Evolutionary conservation across 108 stramenopile genomes (phyloP).

Genomic region (Hondaea fermentalgiana): DNA sequence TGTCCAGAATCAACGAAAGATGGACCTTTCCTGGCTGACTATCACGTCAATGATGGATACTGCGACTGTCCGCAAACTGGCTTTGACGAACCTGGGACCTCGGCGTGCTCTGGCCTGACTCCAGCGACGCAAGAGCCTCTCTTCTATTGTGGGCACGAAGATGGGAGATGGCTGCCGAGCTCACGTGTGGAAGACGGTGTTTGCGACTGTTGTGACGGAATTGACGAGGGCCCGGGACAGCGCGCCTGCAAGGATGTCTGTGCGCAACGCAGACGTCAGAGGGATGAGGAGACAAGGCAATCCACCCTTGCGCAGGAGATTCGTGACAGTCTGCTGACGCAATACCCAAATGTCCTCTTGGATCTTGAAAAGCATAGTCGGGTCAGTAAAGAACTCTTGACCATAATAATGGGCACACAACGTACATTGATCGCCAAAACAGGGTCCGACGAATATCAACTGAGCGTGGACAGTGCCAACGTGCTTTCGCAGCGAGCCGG

Average conservation of each 20-base stretch:
- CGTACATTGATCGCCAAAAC: no score
- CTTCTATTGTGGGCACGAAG: background rate
- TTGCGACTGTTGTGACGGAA: background rate
- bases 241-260: background rate
- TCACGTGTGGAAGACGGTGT: background rate
- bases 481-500: no score
- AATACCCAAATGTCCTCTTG: no score
- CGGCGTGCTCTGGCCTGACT: background rate
- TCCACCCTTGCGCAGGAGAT: no score
- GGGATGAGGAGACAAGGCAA: background rate
- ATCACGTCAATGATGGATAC: background rate
- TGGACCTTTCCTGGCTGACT: background rate
- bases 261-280: background rate
- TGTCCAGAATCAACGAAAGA: background rate
- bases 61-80: background rate
- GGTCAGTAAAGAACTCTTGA: no score
- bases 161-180: background rate
- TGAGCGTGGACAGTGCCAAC: no score
- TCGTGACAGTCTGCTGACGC: no score
- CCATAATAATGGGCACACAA: no score
- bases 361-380: no score
- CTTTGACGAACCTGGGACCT: conserved; percentile 6
- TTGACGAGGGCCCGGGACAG: background rate
- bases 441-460: no score
- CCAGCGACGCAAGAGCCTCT: background rate